Conservation (phyloP, 2,329 filamentous ascomycete species). For the Thielaviopsis musarum region DNA sequence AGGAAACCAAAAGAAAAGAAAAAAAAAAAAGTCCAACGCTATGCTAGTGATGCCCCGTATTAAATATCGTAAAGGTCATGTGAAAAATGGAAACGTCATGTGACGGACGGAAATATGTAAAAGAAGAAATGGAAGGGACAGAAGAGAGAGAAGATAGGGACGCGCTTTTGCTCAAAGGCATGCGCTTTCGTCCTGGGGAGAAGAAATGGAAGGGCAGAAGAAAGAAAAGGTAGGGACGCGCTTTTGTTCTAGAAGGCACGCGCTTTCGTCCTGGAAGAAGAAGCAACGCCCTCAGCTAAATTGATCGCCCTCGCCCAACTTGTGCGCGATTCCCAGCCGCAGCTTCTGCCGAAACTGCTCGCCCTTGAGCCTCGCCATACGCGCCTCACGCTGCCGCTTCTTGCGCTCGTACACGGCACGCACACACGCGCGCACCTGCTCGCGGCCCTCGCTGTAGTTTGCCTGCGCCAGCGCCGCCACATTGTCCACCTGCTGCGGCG, state of each 20-base stretch:
- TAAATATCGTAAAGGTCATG: neutral
- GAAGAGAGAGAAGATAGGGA: neutral
- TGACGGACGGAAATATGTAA: neutral
- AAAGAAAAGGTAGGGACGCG: neutral
- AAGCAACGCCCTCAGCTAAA: slow-evolving; percentile 28
- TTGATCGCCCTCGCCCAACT: slow-evolving; percentile 45
- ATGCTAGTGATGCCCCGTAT: neutral
- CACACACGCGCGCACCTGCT: slow-evolving; percentile 62
- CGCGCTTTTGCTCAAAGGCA: neutral
- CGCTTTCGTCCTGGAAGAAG: neutral
- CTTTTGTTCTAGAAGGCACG: neutral
- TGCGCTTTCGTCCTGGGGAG: neutral
- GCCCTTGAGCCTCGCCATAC: slow-evolving; percentile 24
- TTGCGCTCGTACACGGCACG: slow-evolving; percentile 87
- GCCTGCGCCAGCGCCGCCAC: slow-evolving; percentile 68
- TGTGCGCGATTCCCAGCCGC: slow-evolving; percentile 31
- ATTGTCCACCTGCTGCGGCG: slow-evolving; percentile 70
- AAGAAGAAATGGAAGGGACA: neutral
- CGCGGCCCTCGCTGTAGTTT: slow-evolving; percentile 72
- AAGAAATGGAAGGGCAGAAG: neutral
- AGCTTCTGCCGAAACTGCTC: slow-evolving; percentile 30
- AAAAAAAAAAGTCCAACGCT: neutral
- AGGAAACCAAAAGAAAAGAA: neutral
- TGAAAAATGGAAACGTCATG: neutral
- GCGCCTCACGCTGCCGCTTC: slow-evolving; percentile 47